Conservation (phyloP, 2,329 filamentous ascomycete species). For the Daldinia sp. region DNA sequence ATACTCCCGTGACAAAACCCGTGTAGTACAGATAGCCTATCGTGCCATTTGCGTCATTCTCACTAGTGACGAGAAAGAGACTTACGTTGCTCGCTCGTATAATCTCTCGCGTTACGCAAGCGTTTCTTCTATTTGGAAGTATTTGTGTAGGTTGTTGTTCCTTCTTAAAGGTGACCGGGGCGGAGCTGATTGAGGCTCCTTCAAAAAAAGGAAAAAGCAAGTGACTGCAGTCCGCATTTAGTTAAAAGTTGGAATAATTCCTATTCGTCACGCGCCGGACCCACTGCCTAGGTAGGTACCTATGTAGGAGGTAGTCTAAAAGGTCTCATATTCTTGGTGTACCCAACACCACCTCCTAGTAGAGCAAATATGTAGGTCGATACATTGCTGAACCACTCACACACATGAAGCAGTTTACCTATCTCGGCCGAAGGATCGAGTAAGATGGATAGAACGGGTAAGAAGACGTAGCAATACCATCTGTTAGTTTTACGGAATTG, state of each 20-base stretch:
- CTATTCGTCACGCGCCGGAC: conserved; percentile 26
- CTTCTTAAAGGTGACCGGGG: neutral
- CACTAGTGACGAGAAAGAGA: neutral
- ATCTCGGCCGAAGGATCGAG: neutral
- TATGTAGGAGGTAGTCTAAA: neutral
- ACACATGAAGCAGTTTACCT: neutral
- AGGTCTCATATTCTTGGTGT: neutral
- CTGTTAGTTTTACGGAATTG: neutral
- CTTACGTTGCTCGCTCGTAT: neutral
- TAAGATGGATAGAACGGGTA: neutral
- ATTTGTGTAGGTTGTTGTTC: neutral
- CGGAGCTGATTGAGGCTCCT: conserved; percentile 25
- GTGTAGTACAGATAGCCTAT: neutral
- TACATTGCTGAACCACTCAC: neutral
- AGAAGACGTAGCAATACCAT: neutral
- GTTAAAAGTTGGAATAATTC: conserved; percentile 17
- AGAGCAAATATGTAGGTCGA: too few relatives aligned
- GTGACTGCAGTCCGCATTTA: conserved; percentile 12
- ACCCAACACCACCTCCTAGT: too few relatives aligned
- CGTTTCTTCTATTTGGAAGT: neutral
- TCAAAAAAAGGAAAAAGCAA: conserved; percentile 16
- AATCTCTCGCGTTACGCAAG: conserved; percentile 12
- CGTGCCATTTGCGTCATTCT: neutral
- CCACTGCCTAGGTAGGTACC: conserved; percentile 5
- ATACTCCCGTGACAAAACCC: neutral